Conservation (phyloP, 345 rosid species). For the Punica granatum region DNA sequence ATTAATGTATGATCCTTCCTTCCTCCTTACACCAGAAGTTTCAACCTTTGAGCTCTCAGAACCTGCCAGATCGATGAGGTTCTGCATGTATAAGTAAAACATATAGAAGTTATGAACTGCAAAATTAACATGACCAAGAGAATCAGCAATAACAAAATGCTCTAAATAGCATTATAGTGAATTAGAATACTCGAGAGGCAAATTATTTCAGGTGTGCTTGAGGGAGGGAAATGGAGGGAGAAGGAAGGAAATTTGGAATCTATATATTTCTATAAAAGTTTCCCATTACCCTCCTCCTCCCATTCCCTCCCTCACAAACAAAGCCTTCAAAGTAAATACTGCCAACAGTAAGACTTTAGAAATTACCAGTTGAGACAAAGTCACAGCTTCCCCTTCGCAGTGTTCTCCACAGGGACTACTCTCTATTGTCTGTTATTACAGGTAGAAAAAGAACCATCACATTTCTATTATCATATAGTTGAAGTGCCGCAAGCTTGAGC, state of each 20-base stretch:
- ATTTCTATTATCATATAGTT: neutral
- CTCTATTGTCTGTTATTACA: constrained; percentile 65
- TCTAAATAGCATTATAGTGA: neutral
- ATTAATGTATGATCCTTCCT: constrained; percentile 96
- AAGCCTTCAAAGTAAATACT: neutral
- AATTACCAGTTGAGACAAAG: constrained; percentile 92
- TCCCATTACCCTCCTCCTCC: no score
- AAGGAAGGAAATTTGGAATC: no score
- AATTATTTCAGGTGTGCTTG: neutral
- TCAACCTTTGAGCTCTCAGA: constrained; percentile 99
- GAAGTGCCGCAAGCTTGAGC: neutral
- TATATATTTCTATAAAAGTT: no score
- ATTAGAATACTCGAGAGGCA: neutral
- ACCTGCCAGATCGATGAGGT: constrained; percentile 99
- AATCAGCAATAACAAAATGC: neutral
- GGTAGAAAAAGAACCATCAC: neutral
- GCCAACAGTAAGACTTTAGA: constrained; percentile 17
- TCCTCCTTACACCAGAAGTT: constrained; percentile 88
- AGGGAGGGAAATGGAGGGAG: no score
- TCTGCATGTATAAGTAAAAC: constrained; percentile 64
- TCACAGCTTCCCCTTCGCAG: constrained; percentile 78
- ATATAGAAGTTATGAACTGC: constrained; percentile 23
- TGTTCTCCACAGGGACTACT: constrained; percentile 80
- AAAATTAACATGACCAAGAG: neutral
- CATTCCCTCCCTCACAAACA: no score